Evolutionary conservation across 2,329 filamentous ascomycete genomes (phyloP).

Genomic region (Helotiales sp.): DNA sequence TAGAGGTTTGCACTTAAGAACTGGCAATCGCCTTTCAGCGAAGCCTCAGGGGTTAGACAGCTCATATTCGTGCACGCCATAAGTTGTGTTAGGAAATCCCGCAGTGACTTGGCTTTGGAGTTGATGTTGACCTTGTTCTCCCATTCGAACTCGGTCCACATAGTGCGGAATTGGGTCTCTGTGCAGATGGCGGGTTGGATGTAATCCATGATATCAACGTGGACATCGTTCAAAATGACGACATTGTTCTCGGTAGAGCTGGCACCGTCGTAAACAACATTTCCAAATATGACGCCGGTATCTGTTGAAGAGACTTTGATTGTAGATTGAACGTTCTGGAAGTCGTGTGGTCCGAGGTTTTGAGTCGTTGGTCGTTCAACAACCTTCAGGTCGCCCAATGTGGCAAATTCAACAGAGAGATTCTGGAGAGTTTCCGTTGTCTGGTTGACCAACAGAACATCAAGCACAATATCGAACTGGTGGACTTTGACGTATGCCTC

Average conservation of each 20-base stretch:
- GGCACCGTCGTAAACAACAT: constrained; percentile 95
- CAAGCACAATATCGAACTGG: constrained; percentile 97
- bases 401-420: constrained; percentile 97
- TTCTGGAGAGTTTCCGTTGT: constrained; percentile 97
- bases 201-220: constrained; percentile 99
- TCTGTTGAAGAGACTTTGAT: constrained; percentile 99
- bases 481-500: constrained; percentile 99
- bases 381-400: constrained; percentile 94
- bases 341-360: constrained; percentile 93
- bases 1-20: constrained; percentile 98
- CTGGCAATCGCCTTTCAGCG: constrained; percentile 95
- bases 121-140: constrained; percentile 99
- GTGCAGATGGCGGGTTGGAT: constrained; percentile 96
- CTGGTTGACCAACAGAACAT: constrained; percentile 96
- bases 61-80: constrained; percentile 99
- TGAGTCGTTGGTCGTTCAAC: constrained; percentile 96
- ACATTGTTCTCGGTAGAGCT: constrained; percentile 94
- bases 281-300: constrained; percentile 97
- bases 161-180: constrained; percentile 98
- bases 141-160: constrained; percentile 99
- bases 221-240: constrained; percentile 96
- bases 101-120: constrained; percentile 88
- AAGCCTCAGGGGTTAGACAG: constrained; percentile 94
- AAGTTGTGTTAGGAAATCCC: constrained; percentile 89
- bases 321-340: constrained; percentile 97